Percentiles rank a stretch among this genome's conserved stretches.
Evolutionary conservation across 352 stramenopile genomes (phyloP).

Genomic region (Phytophthora agathidicida): DNA sequence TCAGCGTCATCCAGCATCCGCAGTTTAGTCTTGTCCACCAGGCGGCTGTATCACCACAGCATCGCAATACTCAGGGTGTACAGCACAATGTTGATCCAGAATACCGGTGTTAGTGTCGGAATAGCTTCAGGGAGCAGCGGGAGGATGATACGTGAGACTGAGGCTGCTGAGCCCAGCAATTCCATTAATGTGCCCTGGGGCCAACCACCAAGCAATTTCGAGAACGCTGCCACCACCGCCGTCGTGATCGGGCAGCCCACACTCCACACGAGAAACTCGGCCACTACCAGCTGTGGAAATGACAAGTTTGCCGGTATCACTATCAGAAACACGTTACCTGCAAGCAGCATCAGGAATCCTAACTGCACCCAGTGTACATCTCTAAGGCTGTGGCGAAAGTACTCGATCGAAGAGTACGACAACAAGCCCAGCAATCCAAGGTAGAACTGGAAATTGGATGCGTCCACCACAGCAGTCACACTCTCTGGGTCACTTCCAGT

Average conservation of each 20-base stretch:
- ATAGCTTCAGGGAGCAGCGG: slow-evolving; percentile 71
- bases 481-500: slow-evolving; percentile 58
- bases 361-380: slow-evolving; percentile 71
- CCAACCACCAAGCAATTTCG: slow-evolving; percentile 67
- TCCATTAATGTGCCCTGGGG: slow-evolving; percentile 82
- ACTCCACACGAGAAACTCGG: slow-evolving; percentile 74
- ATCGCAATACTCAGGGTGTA: slow-evolving; percentile 57
- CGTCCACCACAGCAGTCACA: slow-evolving; percentile 51
- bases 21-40: slow-evolving; percentile 55
- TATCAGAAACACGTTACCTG: slow-evolving; percentile 63
- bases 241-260: slow-evolving; percentile 77
- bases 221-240: slow-evolving; percentile 70
- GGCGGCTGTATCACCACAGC: slow-evolving; percentile 62
- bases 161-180: slow-evolving; percentile 67
- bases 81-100: slow-evolving; percentile 68
- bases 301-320: slow-evolving; percentile 39
- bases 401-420: slow-evolving; percentile 80
- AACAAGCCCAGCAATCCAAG: slow-evolving; percentile 65
- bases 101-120: slow-evolving; percentile 63
- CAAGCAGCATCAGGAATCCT: slow-evolving; percentile 63
- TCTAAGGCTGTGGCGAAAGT: slow-evolving; percentile 58
- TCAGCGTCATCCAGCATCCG: slow-evolving; percentile 46
- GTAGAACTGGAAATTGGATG: slow-evolving; percentile 84
- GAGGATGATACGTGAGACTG: slow-evolving; percentile 70
- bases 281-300: slow-evolving; percentile 53